A percentile compares a stretch with the other conserved stretches of the same genome.
Evolutionary conservation across 352 stramenopile species (phyloP).

Genomic region (Globisporangium ultimum): DNA sequence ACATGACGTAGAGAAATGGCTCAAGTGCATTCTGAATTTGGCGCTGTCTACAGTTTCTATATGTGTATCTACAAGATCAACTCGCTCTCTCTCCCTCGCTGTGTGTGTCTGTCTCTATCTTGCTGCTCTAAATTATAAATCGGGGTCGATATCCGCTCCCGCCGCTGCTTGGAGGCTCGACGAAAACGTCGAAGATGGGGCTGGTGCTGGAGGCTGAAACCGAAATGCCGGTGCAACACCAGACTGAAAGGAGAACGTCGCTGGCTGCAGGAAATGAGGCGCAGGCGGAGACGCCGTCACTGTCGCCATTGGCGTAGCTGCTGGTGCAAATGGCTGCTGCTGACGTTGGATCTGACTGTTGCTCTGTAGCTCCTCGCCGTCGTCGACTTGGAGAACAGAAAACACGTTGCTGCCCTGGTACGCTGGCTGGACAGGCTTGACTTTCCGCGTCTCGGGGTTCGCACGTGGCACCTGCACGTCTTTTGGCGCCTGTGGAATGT

Average conservation of each 20-base stretch:
- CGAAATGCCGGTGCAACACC: conserved; percentile 19
- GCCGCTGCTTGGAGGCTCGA: conserved; percentile 9
- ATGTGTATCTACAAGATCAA: neutral
- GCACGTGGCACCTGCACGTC: conserved; percentile 22
- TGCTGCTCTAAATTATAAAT: conserved; percentile 24
- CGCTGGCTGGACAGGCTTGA: conserved; percentile 28
- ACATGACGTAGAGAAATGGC: too few species aligned
- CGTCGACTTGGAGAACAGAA: conserved; percentile 50
- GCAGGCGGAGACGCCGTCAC: conserved; percentile 16
- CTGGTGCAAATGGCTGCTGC: conserved; percentile 11
- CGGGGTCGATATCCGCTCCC: conserved; percentile 42
- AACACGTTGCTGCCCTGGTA: conserved; percentile 57
- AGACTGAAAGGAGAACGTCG: conserved; percentile 61
- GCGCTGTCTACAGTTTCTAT: too few species aligned
- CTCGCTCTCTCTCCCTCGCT: neutral
- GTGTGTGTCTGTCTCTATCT: neutral
- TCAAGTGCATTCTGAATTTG: too few species aligned
- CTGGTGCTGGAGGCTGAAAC: conserved; percentile 20
- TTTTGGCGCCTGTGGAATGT: conserved; percentile 28
- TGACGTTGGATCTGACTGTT: conserved; percentile 15
- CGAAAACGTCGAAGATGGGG: neutral
- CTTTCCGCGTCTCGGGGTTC: conserved; percentile 21
- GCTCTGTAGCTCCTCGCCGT: conserved; percentile 30
- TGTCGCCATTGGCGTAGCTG: conserved; percentile 10
- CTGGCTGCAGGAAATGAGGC: conserved; percentile 48